phyloP scores from a whole-genome alignment of 139 green algal genomes.

The Coelastrella sp. region DNA sequence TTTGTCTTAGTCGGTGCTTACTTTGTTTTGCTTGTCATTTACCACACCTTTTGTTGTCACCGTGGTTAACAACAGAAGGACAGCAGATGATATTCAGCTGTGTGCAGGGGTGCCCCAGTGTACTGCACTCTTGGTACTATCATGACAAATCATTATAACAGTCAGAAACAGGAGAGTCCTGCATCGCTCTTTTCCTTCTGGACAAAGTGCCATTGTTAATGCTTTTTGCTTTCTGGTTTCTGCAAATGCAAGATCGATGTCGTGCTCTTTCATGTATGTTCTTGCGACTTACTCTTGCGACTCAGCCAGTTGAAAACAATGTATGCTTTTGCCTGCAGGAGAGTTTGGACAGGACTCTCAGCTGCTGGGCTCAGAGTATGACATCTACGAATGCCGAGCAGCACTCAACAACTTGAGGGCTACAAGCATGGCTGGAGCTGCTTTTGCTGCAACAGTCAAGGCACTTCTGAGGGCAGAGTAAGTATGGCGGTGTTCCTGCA shows the following conservation, averaged over 20 bases:
- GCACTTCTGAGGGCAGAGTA: conserved; percentile 36
- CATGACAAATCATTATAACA: no score
- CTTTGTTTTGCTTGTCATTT: no score
- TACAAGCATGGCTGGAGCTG: conserved; percentile 33
- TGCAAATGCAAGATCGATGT: neutral
- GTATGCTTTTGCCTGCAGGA: conserved; percentile 26
- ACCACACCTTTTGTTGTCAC: no score
- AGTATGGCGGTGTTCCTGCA: neutral
- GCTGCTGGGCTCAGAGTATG: conserved; percentile 54
- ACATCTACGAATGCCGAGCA: conserved; percentile 58
- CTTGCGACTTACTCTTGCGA: neutral
- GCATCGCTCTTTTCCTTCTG: no score
- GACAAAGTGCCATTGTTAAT: no score
- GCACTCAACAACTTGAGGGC: conserved; percentile 53
- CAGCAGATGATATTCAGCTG: no score
- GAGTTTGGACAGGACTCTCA: conserved; percentile 61
- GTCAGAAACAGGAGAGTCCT: no score
- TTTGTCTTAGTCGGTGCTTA: no score
- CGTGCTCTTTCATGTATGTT: neutral
- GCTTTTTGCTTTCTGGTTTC: neutral
- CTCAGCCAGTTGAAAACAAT: neutral
- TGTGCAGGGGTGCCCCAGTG: no score
- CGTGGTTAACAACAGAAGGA: no score
- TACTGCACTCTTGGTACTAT: neutral
- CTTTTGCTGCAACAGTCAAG: conserved; percentile 1